These are phyloP conservation scores for Coccomyxa sp. DNA, from an alignment of 139 green algal genomes.

Conservation along the genomic window DNA sequence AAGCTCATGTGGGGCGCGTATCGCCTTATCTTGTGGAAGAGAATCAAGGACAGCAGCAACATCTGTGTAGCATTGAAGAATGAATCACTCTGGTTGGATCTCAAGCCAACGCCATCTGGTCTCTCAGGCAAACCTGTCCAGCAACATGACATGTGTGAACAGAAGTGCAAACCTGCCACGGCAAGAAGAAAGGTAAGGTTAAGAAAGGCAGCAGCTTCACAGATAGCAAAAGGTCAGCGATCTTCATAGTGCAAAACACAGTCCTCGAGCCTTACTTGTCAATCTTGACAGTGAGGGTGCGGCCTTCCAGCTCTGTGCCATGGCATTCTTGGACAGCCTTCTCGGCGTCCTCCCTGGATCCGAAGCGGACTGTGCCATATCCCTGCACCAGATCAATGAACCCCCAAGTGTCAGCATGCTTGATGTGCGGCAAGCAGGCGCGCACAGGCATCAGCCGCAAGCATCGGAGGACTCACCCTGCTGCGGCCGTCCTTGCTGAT, in stretches of 20 bases:
- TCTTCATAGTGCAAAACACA: neutral
- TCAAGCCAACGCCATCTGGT: too few species aligned
- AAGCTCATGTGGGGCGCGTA: too few species aligned
- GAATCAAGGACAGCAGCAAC: too few species aligned
- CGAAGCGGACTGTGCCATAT: constrained; percentile 85
- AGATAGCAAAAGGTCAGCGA: too few species aligned
- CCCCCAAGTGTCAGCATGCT: neutral
- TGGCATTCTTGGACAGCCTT: constrained; percentile 74
- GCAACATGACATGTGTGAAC: too few species aligned
- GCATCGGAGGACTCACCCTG: constrained; percentile 39
- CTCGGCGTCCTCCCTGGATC: constrained; percentile 57
- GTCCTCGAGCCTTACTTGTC: constrained; percentile 63
- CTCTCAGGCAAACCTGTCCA: too few species aligned
- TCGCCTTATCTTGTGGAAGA: too few species aligned
- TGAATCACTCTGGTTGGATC: too few species aligned
- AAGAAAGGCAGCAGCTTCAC: too few species aligned
- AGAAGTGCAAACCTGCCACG: too few species aligned
- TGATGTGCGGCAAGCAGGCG: neutral
- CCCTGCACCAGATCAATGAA: constrained; percentile 42
- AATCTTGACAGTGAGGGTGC: constrained; percentile 76
- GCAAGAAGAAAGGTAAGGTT: too few species aligned
- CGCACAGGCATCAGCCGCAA: neutral
- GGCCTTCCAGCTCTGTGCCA: constrained; percentile 72
- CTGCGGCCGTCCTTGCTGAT: constrained; percentile 71
- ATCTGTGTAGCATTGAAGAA: too few species aligned